phyloP scores from a whole-genome alignment of 768 basidiomycete genomes.

The Agaricus blazei region DNA sequence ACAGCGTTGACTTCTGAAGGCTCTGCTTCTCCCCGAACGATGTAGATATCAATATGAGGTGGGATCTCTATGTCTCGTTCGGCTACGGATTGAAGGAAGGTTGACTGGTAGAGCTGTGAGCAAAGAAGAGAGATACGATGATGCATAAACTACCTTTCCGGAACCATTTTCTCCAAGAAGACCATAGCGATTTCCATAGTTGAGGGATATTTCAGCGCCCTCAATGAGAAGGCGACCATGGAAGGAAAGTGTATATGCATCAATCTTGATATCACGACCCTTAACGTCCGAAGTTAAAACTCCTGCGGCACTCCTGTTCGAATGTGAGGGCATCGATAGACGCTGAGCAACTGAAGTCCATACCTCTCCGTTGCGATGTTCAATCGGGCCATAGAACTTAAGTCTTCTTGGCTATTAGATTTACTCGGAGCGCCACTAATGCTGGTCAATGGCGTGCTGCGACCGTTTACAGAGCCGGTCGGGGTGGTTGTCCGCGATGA shows the following conservation, averaged over 20 bases:
- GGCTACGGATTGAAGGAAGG: slow-evolving; percentile 92
- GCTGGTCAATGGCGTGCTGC: slow-evolving; percentile 79
- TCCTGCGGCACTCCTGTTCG: slow-evolving; percentile 76
- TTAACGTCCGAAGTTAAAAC: slow-evolving; percentile 91
- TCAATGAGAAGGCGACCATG: slow-evolving; percentile 83
- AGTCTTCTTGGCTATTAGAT: slow-evolving; percentile 78
- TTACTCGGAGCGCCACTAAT: slow-evolving; percentile 72
- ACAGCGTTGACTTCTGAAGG: slow-evolving; percentile 94
- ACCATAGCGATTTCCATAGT: slow-evolving; percentile 92
- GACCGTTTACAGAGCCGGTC: slow-evolving; percentile 57
- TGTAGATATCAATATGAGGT: slow-evolving; percentile 94
- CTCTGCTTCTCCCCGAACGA: slow-evolving; percentile 93
- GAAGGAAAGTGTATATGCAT: slow-evolving; percentile 92
- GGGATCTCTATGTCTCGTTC: slow-evolving; percentile 96
- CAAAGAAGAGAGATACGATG: background rate
- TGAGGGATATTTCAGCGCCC: slow-evolving; percentile 68
- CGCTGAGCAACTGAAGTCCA: slow-evolving; percentile 10
- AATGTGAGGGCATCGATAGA: background rate
- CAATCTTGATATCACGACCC: slow-evolving; percentile 96
- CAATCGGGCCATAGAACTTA: slow-evolving; percentile 74
- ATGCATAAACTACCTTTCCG: slow-evolving; percentile 71
- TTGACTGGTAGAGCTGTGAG: slow-evolving; percentile 53
- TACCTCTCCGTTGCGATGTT: slow-evolving; percentile 88
- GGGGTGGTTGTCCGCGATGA: slow-evolving; percentile 40
- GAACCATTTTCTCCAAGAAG: slow-evolving; percentile 96